Conservation (phyloP, 345 rosid species). For the Aurinia saxatilis region DNA sequence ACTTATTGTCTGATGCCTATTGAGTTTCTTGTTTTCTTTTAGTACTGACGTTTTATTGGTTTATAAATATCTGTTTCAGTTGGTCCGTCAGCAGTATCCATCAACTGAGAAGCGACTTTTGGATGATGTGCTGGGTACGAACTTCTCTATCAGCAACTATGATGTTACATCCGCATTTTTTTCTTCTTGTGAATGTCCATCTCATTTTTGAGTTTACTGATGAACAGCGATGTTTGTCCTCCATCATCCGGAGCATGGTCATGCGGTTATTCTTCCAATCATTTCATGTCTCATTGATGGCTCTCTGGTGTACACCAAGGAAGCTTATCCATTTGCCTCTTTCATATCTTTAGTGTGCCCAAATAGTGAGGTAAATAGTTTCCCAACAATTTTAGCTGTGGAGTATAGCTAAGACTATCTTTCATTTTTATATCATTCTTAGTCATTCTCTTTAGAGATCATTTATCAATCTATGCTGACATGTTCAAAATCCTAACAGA, state of each 20-base stretch:
- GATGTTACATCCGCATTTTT: neutral
- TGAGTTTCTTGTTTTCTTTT: neutral
- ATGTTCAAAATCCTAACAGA: conserved; percentile 38
- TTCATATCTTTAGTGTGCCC: conserved; percentile 90
- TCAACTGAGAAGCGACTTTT: conserved; percentile 69
- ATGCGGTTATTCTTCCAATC: conserved; percentile 89
- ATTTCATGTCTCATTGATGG: conserved; percentile 92
- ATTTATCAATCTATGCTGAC: neutral
- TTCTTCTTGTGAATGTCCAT: neutral
- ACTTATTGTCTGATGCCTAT: neutral
- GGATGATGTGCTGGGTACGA: conserved; percentile 86
- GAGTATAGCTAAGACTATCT: neutral
- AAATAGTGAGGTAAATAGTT: conserved; percentile 52
- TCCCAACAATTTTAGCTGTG: neutral
- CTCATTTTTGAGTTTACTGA: conserved; percentile 21
- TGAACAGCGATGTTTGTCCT: conserved; percentile 91
- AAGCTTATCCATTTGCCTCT: conserved; percentile 79
- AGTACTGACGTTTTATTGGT: conserved; percentile 12
- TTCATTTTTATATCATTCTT: neutral
- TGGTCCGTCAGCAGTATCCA: conserved; percentile 80
- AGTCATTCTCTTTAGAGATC: neutral
- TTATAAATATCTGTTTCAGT: conserved; percentile 38
- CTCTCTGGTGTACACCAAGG: conserved; percentile 68
- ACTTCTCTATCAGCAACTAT: conserved; percentile 4
- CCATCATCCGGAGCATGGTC: conserved; percentile 97